Percentiles rank a stretch among this genome's conserved stretches.
These are phyloP conservation scores for Pelargonium australe DNA, from an alignment of 441 rosid genomes.

Conservation along the genomic window DNA sequence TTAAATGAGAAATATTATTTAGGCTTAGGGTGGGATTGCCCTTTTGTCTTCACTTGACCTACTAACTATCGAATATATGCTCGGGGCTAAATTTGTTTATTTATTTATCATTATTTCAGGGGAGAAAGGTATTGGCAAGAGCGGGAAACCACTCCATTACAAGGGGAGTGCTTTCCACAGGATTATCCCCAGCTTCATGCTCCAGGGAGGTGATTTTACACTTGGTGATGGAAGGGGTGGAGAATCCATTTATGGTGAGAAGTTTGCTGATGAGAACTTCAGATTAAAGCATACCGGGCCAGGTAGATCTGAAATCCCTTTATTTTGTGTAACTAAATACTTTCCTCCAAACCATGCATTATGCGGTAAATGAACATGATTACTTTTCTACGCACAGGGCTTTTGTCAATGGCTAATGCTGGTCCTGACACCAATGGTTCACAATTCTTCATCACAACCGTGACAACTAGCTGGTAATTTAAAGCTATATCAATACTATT, in stretches of 20 bases:
- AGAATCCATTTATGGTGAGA: slow-evolving; percentile 86
- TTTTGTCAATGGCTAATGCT: slow-evolving; percentile 62
- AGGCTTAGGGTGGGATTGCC: no score
- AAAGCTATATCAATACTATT: neutral
- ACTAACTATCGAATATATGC: neutral
- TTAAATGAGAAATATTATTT: neutral
- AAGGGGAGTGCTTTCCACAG: slow-evolving; percentile 79
- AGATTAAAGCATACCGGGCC: slow-evolving; percentile 83
- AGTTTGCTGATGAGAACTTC: slow-evolving; percentile 81
- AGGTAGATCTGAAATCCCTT: slow-evolving; percentile 31
- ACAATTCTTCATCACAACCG: slow-evolving; percentile 61
- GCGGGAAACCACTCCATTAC: slow-evolving; percentile 76
- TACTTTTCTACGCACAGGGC: slow-evolving; percentile 25
- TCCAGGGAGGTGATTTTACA: slow-evolving; percentile 90
- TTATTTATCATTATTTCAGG: slow-evolving; percentile 32
- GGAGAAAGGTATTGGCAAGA: slow-evolving; percentile 76
- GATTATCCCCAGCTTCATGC: slow-evolving; percentile 89
- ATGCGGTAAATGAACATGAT: neutral
- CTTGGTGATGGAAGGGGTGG: slow-evolving; percentile 87
- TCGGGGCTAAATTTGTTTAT: neutral
- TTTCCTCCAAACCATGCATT: neutral
- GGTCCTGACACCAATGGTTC: slow-evolving; percentile 65
- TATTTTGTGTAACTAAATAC: neutral
- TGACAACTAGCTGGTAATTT: slow-evolving; percentile 51
- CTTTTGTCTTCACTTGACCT: no score